Base-by-base conservation (phyloP, 1,139 yeast species). In the Hyphopichia khmerensis region DNA sequence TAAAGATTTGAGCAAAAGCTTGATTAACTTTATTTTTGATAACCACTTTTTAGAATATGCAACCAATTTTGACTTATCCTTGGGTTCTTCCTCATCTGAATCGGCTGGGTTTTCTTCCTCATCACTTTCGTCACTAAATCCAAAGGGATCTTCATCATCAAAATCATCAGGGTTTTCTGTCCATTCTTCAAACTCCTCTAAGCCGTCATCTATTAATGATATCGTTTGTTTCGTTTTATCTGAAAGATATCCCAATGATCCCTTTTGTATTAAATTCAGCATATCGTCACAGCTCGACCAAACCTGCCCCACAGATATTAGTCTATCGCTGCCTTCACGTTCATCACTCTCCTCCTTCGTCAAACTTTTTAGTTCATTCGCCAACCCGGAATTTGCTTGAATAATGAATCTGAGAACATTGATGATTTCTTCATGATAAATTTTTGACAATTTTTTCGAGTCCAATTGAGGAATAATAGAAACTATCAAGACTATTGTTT, bases 121-220 rank as follows among this genome's bases (percentile, higher is more conserved):
- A 2, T 53, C 71, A 69, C 69, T 47, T 10, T 38, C 40, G n/a
- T 44, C 48, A 15, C 40, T 38, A 23, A 66, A 57, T 3, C 65
- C 69, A 54, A 71, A 71, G 3, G 73, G 72, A 24, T 67, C 72
- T 16, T 65, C 67, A 40, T 65, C 69, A 38, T 69, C 72, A 37
- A 59, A 49, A 4, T 67, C 67, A 31, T 65, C 67, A 0, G 91
- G 91, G 48, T 82, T 72, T 44, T 79, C 77, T 0, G 80, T 57
- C 88, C 90, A 85, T 46, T 80, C 87, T 14, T 67, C 77, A 46
- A 83, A 75, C 50, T 85, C 91, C 10, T 75, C 80, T 29, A 79
- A 64, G 0, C 86, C 87, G 60, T 85, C 93, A 21, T 75, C 79
- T 9, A 84, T 65, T 41, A 84, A 56, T 4, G 59, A 53, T 19